These are phyloP conservation scores for Saccharomycopsis vini DNA, from an alignment of 805 yeast species.

Conservation along the genomic window DNA sequence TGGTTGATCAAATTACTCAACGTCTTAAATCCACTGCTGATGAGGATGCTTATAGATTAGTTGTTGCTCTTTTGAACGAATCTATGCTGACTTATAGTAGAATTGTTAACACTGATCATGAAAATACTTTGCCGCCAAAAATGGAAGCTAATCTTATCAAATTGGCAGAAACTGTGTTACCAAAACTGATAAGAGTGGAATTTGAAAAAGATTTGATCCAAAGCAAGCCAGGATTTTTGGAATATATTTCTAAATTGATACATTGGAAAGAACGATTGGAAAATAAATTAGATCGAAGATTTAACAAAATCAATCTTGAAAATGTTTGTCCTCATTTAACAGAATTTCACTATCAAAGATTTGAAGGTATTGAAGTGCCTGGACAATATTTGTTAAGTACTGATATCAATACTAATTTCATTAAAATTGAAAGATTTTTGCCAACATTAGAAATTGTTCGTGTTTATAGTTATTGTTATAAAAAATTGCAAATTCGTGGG, in stretches of 20 bases:
- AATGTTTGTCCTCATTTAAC: conserved; percentile 88
- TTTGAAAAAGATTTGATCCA: conserved; percentile 86
- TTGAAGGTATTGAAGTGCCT: conserved; percentile 95
- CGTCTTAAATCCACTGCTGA: conserved; percentile 90
- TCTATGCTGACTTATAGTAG: conserved; percentile 86
- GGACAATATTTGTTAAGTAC: conserved; percentile 88
- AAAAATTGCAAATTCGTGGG: conserved; percentile 82
- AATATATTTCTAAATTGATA: conserved; percentile 73
- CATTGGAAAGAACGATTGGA: conserved; percentile 91
- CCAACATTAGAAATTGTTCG: conserved; percentile 82
- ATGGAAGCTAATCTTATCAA: conserved; percentile 83
- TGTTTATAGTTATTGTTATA: conserved; percentile 83
- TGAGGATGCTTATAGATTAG: conserved; percentile 90
- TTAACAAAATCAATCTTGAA: conserved; percentile 72
- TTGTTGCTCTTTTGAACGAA: conserved; percentile 85
- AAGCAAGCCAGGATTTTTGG: conserved; percentile 79
- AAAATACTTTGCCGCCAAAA: conserved; percentile 73
- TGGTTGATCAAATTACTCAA: conserved; percentile 92
- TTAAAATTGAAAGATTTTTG: conserved; percentile 86
- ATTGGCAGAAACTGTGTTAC: conserved; percentile 88
- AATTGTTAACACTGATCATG: conserved; percentile 37
- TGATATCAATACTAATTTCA: conserved; percentile 79
- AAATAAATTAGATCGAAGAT: conserved; percentile 79
- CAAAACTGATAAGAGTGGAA: conserved; percentile 78
- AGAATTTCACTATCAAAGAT: conserved; percentile 96